Conservation (phyloP, 2,329 filamentous ascomycete species). For the Scleromitrula shiraiana region DNA sequence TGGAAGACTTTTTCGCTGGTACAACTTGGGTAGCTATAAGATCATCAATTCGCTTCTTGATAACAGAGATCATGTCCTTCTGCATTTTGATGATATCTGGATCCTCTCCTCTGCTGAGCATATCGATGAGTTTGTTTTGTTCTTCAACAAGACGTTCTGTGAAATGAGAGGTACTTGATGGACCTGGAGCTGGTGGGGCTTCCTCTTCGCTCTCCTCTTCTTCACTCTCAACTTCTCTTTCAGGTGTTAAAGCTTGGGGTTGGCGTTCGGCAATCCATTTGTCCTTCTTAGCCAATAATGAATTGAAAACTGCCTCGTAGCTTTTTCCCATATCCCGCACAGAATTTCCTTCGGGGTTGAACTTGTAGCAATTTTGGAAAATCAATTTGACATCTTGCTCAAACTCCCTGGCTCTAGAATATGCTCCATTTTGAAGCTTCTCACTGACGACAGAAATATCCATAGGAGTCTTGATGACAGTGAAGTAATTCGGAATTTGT, state of each 20-base stretch:
- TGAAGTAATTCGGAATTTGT: slow-evolving; percentile 88
- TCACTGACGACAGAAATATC: slow-evolving; percentile 74
- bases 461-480: slow-evolving; percentile 95
- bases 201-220: slow-evolving; percentile 49
- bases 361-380: slow-evolving; percentile 83
- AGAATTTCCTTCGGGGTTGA: slow-evolving; percentile 74
- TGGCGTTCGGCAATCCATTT: slow-evolving; percentile 73
- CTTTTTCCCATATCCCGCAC: slow-evolving; percentile 65
- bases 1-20: slow-evolving; percentile 33
- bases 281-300: slow-evolving; percentile 69
- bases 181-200: slow-evolving; percentile 28
- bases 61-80: slow-evolving; percentile 51
- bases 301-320: slow-evolving; percentile 67
- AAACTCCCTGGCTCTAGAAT: slow-evolving; percentile 76
- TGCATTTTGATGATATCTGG: slow-evolving; percentile 32
- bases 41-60: slow-evolving; percentile 56
- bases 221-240: slow-evolving; percentile 55
- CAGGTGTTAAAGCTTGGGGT: slow-evolving; percentile 54
- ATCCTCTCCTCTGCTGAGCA: slow-evolving; percentile 45
- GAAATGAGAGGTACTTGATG: slow-evolving; percentile 25
- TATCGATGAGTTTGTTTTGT: slow-evolving; percentile 47
- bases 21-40: slow-evolving; percentile 24
- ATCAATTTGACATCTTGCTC: slow-evolving; percentile 76
- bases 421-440: slow-evolving; percentile 72
- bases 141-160: slow-evolving; percentile 46